These are phyloP conservation scores for Colletotrichum trifolii DNA, from an alignment of 2,329 filamentous ascomycete species.

Conservation along the genomic window DNA sequence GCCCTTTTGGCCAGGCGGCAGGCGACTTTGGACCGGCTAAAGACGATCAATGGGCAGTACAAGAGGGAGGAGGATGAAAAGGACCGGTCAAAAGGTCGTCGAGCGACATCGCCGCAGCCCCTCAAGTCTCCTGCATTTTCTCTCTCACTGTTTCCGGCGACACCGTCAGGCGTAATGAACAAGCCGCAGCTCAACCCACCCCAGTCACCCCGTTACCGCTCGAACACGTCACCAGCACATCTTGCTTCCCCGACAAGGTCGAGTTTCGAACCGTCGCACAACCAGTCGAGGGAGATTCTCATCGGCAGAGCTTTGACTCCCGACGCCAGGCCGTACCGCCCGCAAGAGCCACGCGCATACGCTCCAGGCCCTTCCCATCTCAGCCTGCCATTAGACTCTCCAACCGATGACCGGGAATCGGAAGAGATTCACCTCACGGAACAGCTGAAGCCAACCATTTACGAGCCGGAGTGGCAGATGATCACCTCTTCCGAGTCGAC, in stretches of 20 bases:
- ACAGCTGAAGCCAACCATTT: slow-evolving; percentile 49
- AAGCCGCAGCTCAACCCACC: slow-evolving; percentile 37
- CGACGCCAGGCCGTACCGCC: not conserved
- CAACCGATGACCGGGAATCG: slow-evolving; percentile 43
- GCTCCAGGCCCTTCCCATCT: slow-evolving; percentile 50
- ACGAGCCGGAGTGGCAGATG: slow-evolving; percentile 61
- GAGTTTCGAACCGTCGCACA: slow-evolving; percentile 44
- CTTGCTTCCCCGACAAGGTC: slow-evolving; percentile 56
- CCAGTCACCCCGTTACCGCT: slow-evolving; percentile 56
- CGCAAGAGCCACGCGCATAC: slow-evolving; percentile 21
- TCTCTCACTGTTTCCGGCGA: slow-evolving; percentile 58
- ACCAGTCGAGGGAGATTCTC: slow-evolving; percentile 2
- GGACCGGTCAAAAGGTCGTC: slow-evolving; percentile 47
- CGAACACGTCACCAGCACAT: slow-evolving; percentile 65
- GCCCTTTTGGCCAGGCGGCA: slow-evolving; percentile 67
- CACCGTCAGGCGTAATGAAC: slow-evolving; percentile 39
- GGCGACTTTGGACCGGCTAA: slow-evolving; percentile 68
- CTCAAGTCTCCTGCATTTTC: slow-evolving; percentile 40
- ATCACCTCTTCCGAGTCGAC: slow-evolving; percentile 49
- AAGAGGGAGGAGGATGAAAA: slow-evolving; percentile 50
- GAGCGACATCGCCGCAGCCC: slow-evolving; percentile 62
- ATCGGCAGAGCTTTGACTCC: slow-evolving; percentile 16
- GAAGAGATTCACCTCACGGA: slow-evolving; percentile 42
- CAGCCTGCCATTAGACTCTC: slow-evolving; percentile 55
- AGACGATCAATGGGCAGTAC: slow-evolving; percentile 60